These are phyloP conservation scores for Haematococcus lacustris DNA, from an alignment of 139 green algal genomes.

Conservation along the genomic window DNA sequence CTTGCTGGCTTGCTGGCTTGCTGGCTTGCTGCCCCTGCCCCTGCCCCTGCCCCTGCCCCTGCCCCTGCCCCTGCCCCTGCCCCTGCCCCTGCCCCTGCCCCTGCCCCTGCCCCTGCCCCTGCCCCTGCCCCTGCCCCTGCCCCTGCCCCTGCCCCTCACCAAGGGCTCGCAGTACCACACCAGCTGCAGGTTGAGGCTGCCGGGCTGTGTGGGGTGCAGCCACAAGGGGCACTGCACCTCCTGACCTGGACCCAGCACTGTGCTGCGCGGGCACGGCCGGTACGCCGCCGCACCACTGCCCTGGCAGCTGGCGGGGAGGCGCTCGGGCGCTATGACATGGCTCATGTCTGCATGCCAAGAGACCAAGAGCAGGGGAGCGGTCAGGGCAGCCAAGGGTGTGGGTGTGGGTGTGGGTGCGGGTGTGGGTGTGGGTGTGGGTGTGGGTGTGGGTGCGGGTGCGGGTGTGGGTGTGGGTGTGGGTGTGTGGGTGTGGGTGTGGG, in stretches of 20 bases:
- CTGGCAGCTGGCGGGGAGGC: neutral
- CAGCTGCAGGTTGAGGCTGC: constrained; percentile 28
- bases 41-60: too few relatives aligned
- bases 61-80: neutral
- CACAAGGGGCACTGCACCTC: constrained; percentile 42
- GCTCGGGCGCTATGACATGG: neutral
- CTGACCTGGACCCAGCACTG: constrained; percentile 23
- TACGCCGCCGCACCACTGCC: neutral
- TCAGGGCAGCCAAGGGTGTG: neutral
- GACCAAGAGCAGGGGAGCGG: neutral
- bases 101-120: too few relatives aligned
- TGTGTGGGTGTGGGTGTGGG: too few relatives aligned
- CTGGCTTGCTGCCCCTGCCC: neutral
- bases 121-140: neutral
- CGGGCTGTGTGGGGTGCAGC: constrained; percentile 38
- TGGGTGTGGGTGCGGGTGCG: neutral
- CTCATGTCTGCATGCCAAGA: neutral
- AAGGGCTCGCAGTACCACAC: constrained; percentile 47
- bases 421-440: neutral
- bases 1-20: neutral
- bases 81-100: neutral
- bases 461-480: too few relatives aligned
- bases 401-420: neutral
- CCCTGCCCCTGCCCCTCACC: neutral
- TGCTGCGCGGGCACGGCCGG: neutral